phyloP scores from a whole-genome alignment of 139 green algal genomes.

The Chlamydomonas schloesseri region DNA sequence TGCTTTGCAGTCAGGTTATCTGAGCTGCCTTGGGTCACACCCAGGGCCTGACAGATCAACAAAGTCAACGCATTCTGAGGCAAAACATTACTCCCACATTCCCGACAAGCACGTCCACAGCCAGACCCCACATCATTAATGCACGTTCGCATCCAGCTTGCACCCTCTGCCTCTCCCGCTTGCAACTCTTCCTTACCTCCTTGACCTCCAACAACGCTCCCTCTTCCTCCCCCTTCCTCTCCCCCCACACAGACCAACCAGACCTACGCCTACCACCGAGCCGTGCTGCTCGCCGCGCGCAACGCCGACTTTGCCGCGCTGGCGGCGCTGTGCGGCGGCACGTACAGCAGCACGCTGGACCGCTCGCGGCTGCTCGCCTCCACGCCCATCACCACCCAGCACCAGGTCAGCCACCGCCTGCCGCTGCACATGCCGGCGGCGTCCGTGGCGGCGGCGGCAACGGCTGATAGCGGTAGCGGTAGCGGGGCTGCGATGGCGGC shows the following conservation, averaged over 20 bases:
- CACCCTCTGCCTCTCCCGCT: background rate
- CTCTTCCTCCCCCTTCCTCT: background rate
- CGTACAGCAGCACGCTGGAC: conserved; percentile 26
- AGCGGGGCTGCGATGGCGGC: too few relatives aligned
- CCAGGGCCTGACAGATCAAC: background rate
- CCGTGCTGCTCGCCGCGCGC: background rate
- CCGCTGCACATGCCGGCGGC: background rate
- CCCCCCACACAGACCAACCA: background rate
- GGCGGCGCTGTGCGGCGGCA: background rate
- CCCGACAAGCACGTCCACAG: too few relatives aligned
- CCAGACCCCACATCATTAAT: too few relatives aligned
- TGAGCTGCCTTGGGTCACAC: background rate
- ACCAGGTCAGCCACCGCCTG: background rate
- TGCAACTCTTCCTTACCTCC: background rate
- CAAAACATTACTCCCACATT: too few relatives aligned
- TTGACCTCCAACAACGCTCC: too few relatives aligned
- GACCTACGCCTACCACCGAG: conserved; percentile 6
- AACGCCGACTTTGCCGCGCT: conserved; percentile 7
- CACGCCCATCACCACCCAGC: background rate
- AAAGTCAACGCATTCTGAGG: too few relatives aligned
- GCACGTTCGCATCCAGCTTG: too few relatives aligned
- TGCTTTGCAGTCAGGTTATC: conserved; percentile 25
- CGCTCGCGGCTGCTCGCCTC: conserved; percentile 16
- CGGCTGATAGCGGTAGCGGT: background rate
- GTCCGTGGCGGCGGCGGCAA: background rate